A percentile compares a stretch with the other conserved stretches of the same genome.
phyloP scores from a whole-genome alignment of 345 rosid species.

The Kernera saxatilis region DNA sequence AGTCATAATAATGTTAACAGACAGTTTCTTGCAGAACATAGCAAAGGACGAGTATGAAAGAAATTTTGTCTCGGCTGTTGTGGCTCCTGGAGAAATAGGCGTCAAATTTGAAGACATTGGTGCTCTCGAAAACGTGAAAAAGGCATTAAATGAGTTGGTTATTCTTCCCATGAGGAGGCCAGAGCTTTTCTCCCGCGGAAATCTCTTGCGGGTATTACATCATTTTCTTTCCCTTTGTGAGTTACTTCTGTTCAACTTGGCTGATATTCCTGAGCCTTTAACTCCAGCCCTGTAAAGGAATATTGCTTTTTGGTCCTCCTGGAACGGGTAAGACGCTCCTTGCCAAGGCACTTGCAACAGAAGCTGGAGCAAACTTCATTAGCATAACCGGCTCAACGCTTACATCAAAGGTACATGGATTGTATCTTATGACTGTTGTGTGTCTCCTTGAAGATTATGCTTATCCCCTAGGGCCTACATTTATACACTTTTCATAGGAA shows the following conservation, averaged over 20 bases:
- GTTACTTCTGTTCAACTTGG: constrained; percentile 9
- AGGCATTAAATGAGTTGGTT: constrained; percentile 87
- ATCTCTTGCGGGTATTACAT: constrained; percentile 70
- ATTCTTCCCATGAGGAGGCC: constrained; percentile 99
- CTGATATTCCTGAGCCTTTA: constrained; percentile 16
- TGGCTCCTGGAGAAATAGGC: constrained; percentile 89
- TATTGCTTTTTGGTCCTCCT: constrained; percentile 98
- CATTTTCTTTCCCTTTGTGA: not conserved
- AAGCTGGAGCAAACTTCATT: constrained; percentile 95
- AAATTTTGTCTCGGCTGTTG: constrained; percentile 84
- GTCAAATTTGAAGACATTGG: constrained; percentile 88
- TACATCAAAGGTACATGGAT: constrained; percentile 71
- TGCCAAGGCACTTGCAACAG: constrained; percentile 97
- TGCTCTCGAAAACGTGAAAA: constrained; percentile 93
- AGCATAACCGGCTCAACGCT: constrained; percentile 95
- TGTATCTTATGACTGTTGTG: not conserved
- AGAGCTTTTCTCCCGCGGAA: constrained; percentile 84
- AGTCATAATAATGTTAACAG: constrained; percentile 18
- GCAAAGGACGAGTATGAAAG: constrained; percentile 85
- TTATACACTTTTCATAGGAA: not conserved
- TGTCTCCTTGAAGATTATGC: not conserved
- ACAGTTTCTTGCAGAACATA: constrained; percentile 49
- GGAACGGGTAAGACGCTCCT: constrained; percentile 99
- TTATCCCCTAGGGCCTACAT: not conserved
- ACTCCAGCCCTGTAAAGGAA: constrained; percentile 97